These are phyloP conservation scores for Laburnicola sp. DNA, from an alignment of 2,329 filamentous ascomycete species.

Conservation along the genomic window DNA sequence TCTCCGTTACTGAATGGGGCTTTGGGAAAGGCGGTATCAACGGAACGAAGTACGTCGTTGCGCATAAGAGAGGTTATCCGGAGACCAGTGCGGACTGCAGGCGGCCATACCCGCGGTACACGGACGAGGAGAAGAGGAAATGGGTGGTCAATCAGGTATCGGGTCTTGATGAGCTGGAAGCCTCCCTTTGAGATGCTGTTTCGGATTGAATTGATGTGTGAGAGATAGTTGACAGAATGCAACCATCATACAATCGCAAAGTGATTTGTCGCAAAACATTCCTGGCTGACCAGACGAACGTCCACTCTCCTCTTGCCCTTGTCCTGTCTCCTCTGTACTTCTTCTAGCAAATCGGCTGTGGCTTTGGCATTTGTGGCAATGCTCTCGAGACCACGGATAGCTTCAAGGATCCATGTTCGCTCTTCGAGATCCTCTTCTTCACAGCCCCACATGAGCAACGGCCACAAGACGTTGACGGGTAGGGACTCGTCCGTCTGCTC, in stretches of 20 bases:
- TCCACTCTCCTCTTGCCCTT: conserved; percentile 43
- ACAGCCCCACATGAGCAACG: conserved; percentile 58
- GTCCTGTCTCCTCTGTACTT: conserved; percentile 46
- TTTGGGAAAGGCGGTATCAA: conserved; percentile 64
- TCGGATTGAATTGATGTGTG: no score
- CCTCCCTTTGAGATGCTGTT: conserved; percentile 17
- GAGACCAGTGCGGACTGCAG: conserved; percentile 56
- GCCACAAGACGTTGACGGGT: conserved; percentile 62
- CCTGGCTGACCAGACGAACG: conserved; percentile 45
- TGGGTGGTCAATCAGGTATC: conserved; percentile 49
- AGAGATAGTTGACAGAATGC: background rate
- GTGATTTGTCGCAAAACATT: conserved; percentile 55
- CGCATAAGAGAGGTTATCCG: conserved; percentile 58
- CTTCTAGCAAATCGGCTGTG: conserved; percentile 46
- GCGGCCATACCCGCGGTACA: conserved; percentile 57
- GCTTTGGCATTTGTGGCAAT: conserved; percentile 47
- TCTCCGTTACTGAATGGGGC: conserved; percentile 59
- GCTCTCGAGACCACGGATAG: conserved; percentile 49
- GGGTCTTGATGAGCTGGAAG: conserved; percentile 37
- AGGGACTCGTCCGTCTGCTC: conserved; percentile 51
- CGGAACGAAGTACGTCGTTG: conserved; percentile 63
- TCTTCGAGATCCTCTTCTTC: conserved; percentile 57
- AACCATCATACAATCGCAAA: conserved; percentile 56
- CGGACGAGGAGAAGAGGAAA: conserved; percentile 50
- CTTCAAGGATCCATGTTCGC: conserved; percentile 55